These are phyloP conservation scores for Coelastrella sp. DNA, from an alignment of 139 green algal genomes.

Conservation along the genomic window DNA sequence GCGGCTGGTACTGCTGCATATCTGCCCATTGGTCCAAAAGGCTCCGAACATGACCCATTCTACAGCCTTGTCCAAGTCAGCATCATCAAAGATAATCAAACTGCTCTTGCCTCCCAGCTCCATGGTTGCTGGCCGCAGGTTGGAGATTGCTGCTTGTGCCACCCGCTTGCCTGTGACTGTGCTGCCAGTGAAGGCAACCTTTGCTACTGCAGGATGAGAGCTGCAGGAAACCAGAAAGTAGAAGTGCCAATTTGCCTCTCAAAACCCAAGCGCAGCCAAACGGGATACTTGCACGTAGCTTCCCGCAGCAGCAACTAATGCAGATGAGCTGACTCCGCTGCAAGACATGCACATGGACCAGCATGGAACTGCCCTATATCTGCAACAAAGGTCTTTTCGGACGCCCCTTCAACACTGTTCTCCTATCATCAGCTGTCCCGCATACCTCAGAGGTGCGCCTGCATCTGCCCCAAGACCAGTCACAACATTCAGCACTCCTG, in stretches of 20 bases:
- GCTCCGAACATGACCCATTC: conserved; percentile 92
- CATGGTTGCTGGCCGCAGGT: conserved; percentile 77
- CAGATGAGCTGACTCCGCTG: not conserved
- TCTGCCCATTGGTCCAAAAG: conserved; percentile 75
- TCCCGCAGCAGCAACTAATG: too few species aligned
- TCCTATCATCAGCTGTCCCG: too few species aligned
- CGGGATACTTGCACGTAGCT: too few species aligned
- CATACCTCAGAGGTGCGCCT: conserved; percentile 70
- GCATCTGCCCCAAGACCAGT: conserved; percentile 71
- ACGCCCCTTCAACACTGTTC: too few species aligned
- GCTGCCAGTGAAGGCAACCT: conserved; percentile 91
- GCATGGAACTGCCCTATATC: not conserved
- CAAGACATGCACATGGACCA: not conserved
- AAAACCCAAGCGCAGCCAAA: too few species aligned
- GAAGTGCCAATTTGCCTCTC: too few species aligned
- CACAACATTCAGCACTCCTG: conserved; percentile 86
- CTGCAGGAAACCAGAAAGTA: conserved; percentile 48
- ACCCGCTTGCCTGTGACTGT: conserved; percentile 76
- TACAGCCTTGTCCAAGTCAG: conserved; percentile 87
- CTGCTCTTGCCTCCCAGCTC: conserved; percentile 90
- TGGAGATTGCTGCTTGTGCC: conserved; percentile 71
- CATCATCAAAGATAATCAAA: conserved; percentile 93
- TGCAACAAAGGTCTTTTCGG: not conserved
- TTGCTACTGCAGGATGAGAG: conserved; percentile 76
- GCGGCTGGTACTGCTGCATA: conserved; percentile 88